Evolutionary conservation across 2,329 filamentous ascomycete genomes (phyloP), one percentile per base, ranked within the genome.

Genomic region (Neofusicoccum umdonicola): DNA sequence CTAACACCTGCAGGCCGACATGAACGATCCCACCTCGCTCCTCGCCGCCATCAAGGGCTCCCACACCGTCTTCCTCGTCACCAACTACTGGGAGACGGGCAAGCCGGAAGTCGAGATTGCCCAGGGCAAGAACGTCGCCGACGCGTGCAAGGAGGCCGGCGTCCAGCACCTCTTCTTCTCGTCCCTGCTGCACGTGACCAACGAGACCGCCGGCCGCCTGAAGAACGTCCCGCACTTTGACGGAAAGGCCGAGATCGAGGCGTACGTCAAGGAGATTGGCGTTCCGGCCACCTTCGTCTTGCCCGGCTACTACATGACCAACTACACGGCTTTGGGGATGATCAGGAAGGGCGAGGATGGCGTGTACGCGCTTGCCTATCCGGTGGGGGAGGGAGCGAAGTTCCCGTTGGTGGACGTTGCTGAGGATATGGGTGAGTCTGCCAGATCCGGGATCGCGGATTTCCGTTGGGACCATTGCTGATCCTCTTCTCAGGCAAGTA

Each of bases 151-250:
- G 51, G 66, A 56, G 2, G 68, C 70, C 3, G 75, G 73, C 12
- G 73, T 77, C 4, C 66, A 73, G 34, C 79, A 79, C 65, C 71
- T 80, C 13, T 75, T 81, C 66, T 81, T 70, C 68, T 77, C 73
- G 52, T 72, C 72, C 4, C 70, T 76, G 70, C 66, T 68, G 3
- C 68, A 72, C 58, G 68, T 72, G 0, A 48, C 27, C 13, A 66
- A 70, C 27, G 56, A 71, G 17, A 74, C 71, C 11, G 64, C 71
- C 1, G 76, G 76, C 17, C 69, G 70, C 52, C 67, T 74, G 35
- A 68, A 65, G 47, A 68, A 71, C 15, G 69, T 78, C 4, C 68
- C 73, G 44, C 77, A 78, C 68, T 79, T 78, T 60, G 77, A 79
- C 58, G 64, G 65, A 47, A 79, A 79, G 65, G 75, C 74, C 8